These are phyloP conservation scores for Penicillium angulare DNA, from an alignment of 495 filamentous ascomycete species.

Conservation along the genomic window DNA sequence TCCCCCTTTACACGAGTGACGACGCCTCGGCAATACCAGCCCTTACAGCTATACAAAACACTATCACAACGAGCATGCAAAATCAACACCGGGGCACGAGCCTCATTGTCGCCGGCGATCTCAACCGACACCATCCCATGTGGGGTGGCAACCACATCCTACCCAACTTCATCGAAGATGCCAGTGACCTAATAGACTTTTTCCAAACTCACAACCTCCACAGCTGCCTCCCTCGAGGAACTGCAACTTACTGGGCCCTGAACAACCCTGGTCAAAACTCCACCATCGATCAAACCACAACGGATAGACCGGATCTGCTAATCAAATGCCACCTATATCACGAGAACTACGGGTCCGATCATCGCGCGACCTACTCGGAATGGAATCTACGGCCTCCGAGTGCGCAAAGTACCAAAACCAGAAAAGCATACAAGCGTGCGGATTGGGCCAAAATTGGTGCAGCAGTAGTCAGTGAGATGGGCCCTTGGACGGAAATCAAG, in stretches of 20 bases:
- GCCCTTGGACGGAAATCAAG: conserved; percentile 10
- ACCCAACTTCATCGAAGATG: conserved; percentile 16
- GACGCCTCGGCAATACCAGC: conserved; percentile 2
- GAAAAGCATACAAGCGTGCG: conserved; percentile 23
- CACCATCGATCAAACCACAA: conserved; percentile 21
- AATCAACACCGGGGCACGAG: conserved; percentile 1
- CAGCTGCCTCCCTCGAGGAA: conserved; percentile 13
- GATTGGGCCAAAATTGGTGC: conserved; percentile 22
- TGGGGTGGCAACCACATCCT: conserved; percentile 18
- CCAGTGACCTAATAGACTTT: conserved; percentile 19
- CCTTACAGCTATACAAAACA: conserved; percentile 18
- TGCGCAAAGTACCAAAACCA: conserved; percentile 8
- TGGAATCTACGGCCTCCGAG: conserved; percentile 14
- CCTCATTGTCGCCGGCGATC: conserved; percentile 21
- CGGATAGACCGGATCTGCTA: conserved; percentile 9
- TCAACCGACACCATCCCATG: conserved; percentile 23
- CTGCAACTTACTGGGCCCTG: conserved; percentile 16
- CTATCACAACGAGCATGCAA: conserved; percentile 7
- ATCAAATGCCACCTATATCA: conserved; percentile 21
- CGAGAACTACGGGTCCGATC: conserved; percentile 20
- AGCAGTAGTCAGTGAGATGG: conserved; percentile 6
- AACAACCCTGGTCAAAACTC: conserved; percentile 17
- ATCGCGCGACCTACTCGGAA: conserved; percentile 21
- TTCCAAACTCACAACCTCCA: conserved; percentile 14
- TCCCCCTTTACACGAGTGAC: conserved; percentile 2